Percentiles rank a stretch among this genome's conserved stretches.
These are phyloP conservation scores for Bertia moriformis DNA, from an alignment of 2,329 filamentous ascomycete species.

Conservation along the genomic window DNA sequence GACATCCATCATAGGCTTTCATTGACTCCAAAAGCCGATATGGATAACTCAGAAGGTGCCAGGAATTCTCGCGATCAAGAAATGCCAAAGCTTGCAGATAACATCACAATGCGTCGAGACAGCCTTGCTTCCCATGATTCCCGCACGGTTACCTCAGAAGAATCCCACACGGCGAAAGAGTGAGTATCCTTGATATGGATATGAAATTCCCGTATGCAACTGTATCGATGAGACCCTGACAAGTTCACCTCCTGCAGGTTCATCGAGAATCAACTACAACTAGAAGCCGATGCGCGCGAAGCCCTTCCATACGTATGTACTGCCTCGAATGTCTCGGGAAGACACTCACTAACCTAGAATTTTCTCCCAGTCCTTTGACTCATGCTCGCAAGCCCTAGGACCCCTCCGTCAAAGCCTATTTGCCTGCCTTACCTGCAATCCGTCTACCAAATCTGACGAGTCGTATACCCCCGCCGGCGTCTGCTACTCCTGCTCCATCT, in stretches of 20 bases:
- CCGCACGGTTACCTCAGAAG: no score
- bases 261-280: slow-evolving; percentile 72
- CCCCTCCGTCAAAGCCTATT: slow-evolving; percentile 78
- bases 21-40: no score
- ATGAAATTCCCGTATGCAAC: no score
- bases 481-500: slow-evolving; percentile 92
- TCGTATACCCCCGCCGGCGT: slow-evolving; percentile 65
- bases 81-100: no score
- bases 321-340: no score
- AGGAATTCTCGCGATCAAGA: no score
- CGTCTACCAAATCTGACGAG: slow-evolving; percentile 45
- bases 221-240: no score
- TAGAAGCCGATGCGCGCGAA: slow-evolving; percentile 91
- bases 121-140: slow-evolving; percentile 28
- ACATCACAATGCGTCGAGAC: no score
- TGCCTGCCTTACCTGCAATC: slow-evolving; percentile 83
- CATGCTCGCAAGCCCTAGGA: slow-evolving; percentile 81
- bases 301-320: slow-evolving; percentile 74
- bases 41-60: no score
- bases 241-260: slow-evolving; percentile 55
- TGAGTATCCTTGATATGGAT: slow-evolving; percentile 20
- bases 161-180: slow-evolving; percentile 65
- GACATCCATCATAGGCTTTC: no score
- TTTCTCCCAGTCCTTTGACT: slow-evolving; percentile 64
- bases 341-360: slow-evolving; percentile 6